Base-by-base conservation (phyloP, 768 basidiomycete species). In the Psilocybe cubensis region DNA sequence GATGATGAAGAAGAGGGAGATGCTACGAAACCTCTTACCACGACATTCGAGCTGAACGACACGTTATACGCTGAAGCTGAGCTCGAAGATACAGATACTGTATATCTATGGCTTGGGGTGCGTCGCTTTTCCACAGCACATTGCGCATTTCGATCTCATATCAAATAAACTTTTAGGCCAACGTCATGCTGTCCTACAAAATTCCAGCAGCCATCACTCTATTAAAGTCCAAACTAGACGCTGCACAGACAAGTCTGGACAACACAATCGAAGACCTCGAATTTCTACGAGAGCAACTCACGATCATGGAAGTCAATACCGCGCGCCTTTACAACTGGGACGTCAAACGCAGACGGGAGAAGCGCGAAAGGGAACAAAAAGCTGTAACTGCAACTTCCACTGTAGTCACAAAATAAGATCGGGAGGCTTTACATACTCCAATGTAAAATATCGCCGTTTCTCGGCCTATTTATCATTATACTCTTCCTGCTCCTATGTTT, bases 311-410 rank as follows among this genome's bases (percentile, higher is more conserved):
- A 68, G 86, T 87, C 35, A 98, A 98, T 68, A 95, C 92, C 11
- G 96, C 96, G 4, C 80, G 96, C 33, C 89, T 96, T 51, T 98
- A 96, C 70, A 99, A 98, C 68, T 96, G 91, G 90, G 94, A 96
- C 68, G 94, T 96, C 25, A 93, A 92, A 69, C 75, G 88, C 62
- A 78, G 94, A 70, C 75, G 92, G 70, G 88, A 88, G 45, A 72
- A 72, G 63, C 72, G 84, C 35, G 62, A 63, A 42, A 62, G 62
- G 57, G 68, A 68, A 28, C 40, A 53, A 21, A n/a, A 53, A 25
- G 27, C 12, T 14, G 35, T n/a, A 38, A 17, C 35, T n/a, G n/a
- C n/a, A n/a, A n/a, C n/a, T n/a, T n/a, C n/a, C 17, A 24, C 50
- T 23, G 45, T 14, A 21, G 25, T 54, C 5, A 53, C 48, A 50